Conservation (phyloP, 2,329 filamentous ascomycete species). For the Cytospora piceicola region DNA sequence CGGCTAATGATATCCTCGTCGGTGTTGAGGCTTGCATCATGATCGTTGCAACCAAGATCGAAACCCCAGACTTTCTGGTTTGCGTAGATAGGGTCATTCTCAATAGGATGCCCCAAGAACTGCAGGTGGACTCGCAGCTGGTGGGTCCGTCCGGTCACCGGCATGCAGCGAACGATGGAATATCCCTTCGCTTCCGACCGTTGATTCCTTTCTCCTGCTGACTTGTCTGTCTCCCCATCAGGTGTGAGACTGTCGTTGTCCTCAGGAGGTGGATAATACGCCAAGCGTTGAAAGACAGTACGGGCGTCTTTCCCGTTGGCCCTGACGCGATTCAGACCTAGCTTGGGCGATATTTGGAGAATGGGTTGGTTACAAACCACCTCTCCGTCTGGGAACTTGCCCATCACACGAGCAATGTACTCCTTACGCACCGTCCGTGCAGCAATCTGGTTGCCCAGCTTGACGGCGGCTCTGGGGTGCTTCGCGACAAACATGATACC, state of each 20-base stretch:
- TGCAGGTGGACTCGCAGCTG: slow-evolving; percentile 95
- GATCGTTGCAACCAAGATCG: slow-evolving; percentile 69
- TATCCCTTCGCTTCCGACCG: slow-evolving; percentile 73
- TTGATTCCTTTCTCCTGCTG: slow-evolving; percentile 39
- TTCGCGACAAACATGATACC: slow-evolving; percentile 99
- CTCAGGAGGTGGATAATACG: slow-evolving; percentile 75
- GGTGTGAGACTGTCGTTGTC: slow-evolving; percentile 34
- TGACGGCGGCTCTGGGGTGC: slow-evolving; percentile 76
- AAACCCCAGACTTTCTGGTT: slow-evolving; percentile 91
- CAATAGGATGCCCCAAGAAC: slow-evolving; percentile 90
- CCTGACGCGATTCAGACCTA: slow-evolving; percentile 91
- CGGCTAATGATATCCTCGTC: slow-evolving; percentile 91
- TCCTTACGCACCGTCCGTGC: slow-evolving; percentile 88
- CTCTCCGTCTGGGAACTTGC: slow-evolving; percentile 88
- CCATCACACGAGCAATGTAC: slow-evolving; percentile 89
- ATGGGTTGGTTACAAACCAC: slow-evolving; percentile 93
- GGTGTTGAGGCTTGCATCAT: slow-evolving; percentile 69
- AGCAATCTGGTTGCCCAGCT: slow-evolving; percentile 75
- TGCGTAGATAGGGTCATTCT: slow-evolving; percentile 97
- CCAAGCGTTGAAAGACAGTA: slow-evolving; percentile 88
- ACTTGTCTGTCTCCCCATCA: slow-evolving; percentile 31
- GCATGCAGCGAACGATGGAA: slow-evolving; percentile 91
- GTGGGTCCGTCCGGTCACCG: slow-evolving; percentile 91
- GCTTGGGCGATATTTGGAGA: slow-evolving; percentile 89
- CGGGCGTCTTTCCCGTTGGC: slow-evolving; percentile 88